Evolutionary conservation across 1,284 basidiomycete genomes (phyloP), one percentile per base, ranked within the genome.

Genomic region (Erythrobasidium hasegawianum): DNA sequence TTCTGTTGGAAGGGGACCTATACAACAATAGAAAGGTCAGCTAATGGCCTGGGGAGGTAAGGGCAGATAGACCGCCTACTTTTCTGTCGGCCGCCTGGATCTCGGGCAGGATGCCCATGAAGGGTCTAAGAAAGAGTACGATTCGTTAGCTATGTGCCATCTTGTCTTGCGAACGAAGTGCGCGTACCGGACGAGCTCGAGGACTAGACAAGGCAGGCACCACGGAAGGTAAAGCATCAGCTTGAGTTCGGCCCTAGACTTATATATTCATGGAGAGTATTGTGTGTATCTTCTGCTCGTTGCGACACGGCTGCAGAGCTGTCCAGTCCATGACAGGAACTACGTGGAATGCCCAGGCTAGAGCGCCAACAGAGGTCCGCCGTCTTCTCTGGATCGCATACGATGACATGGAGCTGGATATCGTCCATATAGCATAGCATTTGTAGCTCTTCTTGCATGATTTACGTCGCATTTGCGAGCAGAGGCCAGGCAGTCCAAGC

Each of bases 81-180:
- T 95, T 96, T 79, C 90, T 87, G 81, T 95, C 93, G 67, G 93
- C 92, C 68, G 92, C 91, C 73, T 91, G 90, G 70, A 97, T 91
- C 82, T 97, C 92, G 67, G 93, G 93, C 59, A 75, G 66, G 50
- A 72, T 55, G 24, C 69, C 69, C 38, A 72, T 64, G 60, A 72
- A 72, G 24, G 73, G 73, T 55, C 59, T 54, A 20, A 5, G 22
- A 20, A 54, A 47, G 16, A 47, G 43, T 8, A 24, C 4, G 22
- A 47, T 18, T 5, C 8, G 43, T 7, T 5, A n/a, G 16, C n/a
- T 24, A 24, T n/a, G 43, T 41, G 40, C 40, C 40, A 11, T 14
- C 16, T 47, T 47, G 16, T 14, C 22, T n/a, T n/a, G 43, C 43
- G 22, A 47, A 47, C 43, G 43, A 24, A 16, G 16, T 47, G n/a